These are phyloP conservation scores for Silene uniflora DNA, from an alignment of 148 eudicot species.

Conservation along the genomic window DNA sequence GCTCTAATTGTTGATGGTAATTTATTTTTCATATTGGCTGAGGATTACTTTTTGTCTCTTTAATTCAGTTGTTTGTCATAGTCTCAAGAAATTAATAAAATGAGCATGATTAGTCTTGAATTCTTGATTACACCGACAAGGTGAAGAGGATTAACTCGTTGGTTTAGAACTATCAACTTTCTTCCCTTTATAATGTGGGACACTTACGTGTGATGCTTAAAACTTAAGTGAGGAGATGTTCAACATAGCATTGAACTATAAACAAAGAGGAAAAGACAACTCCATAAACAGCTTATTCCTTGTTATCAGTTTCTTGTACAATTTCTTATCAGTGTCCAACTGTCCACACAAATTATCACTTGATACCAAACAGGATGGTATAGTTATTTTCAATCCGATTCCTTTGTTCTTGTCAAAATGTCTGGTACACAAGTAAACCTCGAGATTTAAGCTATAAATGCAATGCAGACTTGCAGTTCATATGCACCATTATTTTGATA, in stretches of 20 bases:
- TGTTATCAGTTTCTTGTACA: not conserved
- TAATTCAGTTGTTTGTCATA: not conserved
- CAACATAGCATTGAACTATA: not conserved
- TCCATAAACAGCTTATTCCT: not conserved
- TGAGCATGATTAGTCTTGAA: not conserved
- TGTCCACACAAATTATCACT: not conserved
- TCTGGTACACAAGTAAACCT: not conserved
- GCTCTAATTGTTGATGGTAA: slow-evolving; percentile 72
- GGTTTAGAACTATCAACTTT: not conserved
- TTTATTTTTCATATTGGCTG: not conserved
- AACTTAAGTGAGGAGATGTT: not conserved
- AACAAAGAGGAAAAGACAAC: not conserved
- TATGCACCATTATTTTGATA: not conserved
- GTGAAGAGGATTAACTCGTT: not conserved
- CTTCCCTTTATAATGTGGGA: not conserved
- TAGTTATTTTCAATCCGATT: not conserved
- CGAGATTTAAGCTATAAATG: not conserved
- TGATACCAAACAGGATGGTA: not conserved
- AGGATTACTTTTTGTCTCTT: not conserved
- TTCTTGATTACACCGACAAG: not conserved
- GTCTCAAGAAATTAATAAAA: not conserved
- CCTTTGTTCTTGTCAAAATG: not conserved
- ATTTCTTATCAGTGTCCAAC: not conserved
- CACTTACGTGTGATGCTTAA: too few species aligned
- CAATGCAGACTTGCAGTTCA: not conserved